A percentile compares a stretch with the other conserved stretches of the same genome.
phyloP scores from a whole-genome alignment of 805 yeast genomes.

The Candida ipomoeae region DNA sequence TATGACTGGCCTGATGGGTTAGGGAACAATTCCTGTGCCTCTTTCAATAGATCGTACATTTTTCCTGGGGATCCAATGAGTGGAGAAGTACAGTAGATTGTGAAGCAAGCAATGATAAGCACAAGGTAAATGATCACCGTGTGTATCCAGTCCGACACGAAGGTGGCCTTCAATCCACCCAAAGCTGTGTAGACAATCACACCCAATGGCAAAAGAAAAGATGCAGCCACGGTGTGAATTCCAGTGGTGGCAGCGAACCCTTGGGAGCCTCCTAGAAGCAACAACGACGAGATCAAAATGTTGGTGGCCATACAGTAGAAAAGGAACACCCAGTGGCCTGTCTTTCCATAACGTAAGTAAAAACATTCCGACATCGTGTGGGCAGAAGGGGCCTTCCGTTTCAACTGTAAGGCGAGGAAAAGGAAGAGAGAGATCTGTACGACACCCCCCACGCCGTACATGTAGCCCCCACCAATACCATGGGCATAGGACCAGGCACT shows the following conservation, averaged over 20 bases:
- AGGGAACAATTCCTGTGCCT: conserved; percentile 15
- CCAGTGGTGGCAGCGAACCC: conserved; percentile 11
- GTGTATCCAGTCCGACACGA: conserved; percentile 74
- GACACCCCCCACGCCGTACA: conserved; percentile 12
- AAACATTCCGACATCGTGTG: conserved; percentile 20
- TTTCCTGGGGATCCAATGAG: conserved; percentile 43
- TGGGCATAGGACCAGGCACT: conserved; percentile 9
- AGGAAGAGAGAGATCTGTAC: conserved; percentile 18
- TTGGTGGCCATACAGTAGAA: conserved; percentile 13
- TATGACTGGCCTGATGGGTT: conserved; percentile 4
- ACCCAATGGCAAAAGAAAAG: conserved; percentile 49
- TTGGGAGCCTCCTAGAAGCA: conserved; percentile 9
- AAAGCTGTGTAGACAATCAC: conserved; percentile 69
- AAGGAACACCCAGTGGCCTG: conserved; percentile 14
- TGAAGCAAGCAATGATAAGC: conserved; percentile 30
- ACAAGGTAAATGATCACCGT: conserved; percentile 42
- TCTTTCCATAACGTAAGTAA: conserved; percentile 11
- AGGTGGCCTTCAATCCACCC: conserved; percentile 83
- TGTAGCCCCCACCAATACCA: conserved; percentile 6
- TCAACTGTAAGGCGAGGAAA: conserved; percentile 20
- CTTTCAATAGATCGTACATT: conserved; percentile 39
- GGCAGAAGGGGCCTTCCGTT: conserved; percentile 17
- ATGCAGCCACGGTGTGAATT: conserved; percentile 31
- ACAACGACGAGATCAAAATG: conserved; percentile 12
- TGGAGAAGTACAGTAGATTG: conserved; percentile 32